phyloP scores from a whole-genome alignment of 306 rosid genomes.

The Echinosophora koreensis region DNA sequence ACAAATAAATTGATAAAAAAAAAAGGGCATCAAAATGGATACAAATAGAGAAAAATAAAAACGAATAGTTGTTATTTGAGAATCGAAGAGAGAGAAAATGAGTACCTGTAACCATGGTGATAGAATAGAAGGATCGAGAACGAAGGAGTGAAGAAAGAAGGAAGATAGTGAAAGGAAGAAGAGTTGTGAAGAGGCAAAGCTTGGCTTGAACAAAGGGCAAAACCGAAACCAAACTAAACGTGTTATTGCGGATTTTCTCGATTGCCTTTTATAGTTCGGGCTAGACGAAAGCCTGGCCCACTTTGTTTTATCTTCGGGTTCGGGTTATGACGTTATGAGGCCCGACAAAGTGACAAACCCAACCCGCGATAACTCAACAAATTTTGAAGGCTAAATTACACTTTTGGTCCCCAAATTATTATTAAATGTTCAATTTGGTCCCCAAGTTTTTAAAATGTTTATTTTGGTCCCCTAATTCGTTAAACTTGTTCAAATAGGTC shows the following conservation, averaged over 20 bases:
- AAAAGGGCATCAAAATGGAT: not conserved
- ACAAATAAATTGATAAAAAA: not conserved
- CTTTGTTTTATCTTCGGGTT: not conserved
- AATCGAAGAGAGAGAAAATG: slow-evolving; percentile 42
- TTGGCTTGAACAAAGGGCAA: slow-evolving; percentile 83
- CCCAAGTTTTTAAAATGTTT: no score
- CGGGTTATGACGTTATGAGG: not conserved
- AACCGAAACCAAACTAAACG: slow-evolving; percentile 26
- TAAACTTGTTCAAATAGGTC: no score
- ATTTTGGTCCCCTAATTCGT: no score
- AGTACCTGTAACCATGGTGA: slow-evolving; percentile 81
- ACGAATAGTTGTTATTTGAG: not conserved
- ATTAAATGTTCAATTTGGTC: no score
- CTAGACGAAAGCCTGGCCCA: slow-evolving; percentile 43
- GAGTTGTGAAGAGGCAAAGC: slow-evolving; percentile 42
- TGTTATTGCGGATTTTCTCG: slow-evolving; percentile 16
- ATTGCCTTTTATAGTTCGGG: slow-evolving; percentile 25
- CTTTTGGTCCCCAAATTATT: no score
- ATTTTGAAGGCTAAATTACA: no score
- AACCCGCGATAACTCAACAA: no score
- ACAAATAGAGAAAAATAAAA: not conserved
- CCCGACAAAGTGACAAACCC: no score
- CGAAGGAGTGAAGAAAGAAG: not conserved
- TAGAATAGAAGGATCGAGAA: slow-evolving; percentile 52
- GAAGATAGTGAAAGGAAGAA: not conserved